Evolutionary conservation across 1,284 basidiomycete genomes (phyloP).

Genomic region (Leccinum cinnamomeum): DNA sequence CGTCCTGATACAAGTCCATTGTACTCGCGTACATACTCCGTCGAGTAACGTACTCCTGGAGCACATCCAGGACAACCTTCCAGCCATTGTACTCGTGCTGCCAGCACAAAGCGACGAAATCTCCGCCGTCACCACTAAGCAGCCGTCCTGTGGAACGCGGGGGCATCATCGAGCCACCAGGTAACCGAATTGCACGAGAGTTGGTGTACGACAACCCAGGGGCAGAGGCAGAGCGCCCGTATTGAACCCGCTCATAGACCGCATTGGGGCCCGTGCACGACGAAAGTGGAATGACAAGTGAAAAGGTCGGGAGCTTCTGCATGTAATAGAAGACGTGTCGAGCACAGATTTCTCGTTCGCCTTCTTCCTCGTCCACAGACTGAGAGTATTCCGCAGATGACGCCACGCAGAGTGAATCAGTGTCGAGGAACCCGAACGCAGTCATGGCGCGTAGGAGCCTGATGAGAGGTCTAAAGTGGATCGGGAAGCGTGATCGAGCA

Average conservation of each 20-base stretch:
- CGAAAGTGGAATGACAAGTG: constrained; percentile 67
- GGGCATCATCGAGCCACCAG: constrained; percentile 75
- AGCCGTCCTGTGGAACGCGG: constrained; percentile 67
- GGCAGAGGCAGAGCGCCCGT: constrained; percentile 49
- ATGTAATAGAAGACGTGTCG: constrained; percentile 75
- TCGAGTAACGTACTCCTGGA: constrained; percentile 70
- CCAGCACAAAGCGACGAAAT: constrained; percentile 78
- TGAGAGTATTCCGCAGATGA: constrained; percentile 49
- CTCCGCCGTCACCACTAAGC: constrained; percentile 69
- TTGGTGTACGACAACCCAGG: constrained; percentile 65
- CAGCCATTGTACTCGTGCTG: constrained; percentile 79
- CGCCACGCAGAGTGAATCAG: constrained; percentile 58
- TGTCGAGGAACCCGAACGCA: constrained; percentile 66
- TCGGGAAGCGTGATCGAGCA: constrained; percentile 77
- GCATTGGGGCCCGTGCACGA: constrained; percentile 63
- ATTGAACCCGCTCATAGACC: constrained; percentile 65
- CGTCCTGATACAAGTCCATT: constrained; percentile 47
- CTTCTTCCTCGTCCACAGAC: constrained; percentile 25
- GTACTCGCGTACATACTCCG: constrained; percentile 44
- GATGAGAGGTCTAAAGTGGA: constrained; percentile 70
- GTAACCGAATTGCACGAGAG: constrained; percentile 64
- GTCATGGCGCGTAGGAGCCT: constrained; percentile 77
- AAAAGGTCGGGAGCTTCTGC: constrained; percentile 69
- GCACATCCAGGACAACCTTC: constrained; percentile 76
- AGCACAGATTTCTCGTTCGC: constrained; percentile 46